Base-by-base conservation (phyloP, 1,284 basidiomycete species). In the Ceratobasidium papillatum region DNA sequence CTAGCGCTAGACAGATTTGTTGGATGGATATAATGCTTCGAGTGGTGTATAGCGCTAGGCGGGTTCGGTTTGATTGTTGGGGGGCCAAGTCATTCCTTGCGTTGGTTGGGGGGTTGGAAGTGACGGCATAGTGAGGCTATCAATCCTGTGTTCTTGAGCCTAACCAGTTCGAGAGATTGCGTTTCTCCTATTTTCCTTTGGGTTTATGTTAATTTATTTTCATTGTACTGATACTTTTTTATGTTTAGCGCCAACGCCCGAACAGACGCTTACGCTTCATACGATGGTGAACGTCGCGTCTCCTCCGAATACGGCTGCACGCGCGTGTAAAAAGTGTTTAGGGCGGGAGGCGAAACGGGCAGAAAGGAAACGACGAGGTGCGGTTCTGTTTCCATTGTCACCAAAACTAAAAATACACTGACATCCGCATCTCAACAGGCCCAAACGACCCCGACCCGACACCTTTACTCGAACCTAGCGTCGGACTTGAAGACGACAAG, bases 331-430 rank as follows among this genome's bases (percentile, higher is more conserved):
- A 59, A 92, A 91, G 78, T 96, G 94, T 81, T 91, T 94, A 79
- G 86, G 88, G 69, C 90, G 95, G 74, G 94, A 97, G 91, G 92
- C 91, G 34, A 95, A 95, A 84, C 92, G 95, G 75, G 89, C 94
- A 51, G 94, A 94, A 72, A 90, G 94, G 80, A 93, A 95, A 82
- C 74, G 85, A 85, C 65, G 86, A 87, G 59, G 91, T 93, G 84
- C 90, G 93, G 77, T 89, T 36, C n/a, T n/a, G n/a, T n/a, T n/a
- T n/a, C n/a, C n/a, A n/a, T n/a, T n/a, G n/a, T n/a, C n/a, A n/a
- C n/a, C n/a, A n/a, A n/a, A n/a, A n/a, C n/a, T n/a, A n/a, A n/a
- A n/a, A n/a, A n/a, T n/a, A n/a, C n/a, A n/a, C 38, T 14, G 45
- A 47, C 8, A 19, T 47, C 19, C 45, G n/a, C n/a, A 32, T 27